Evolutionary conservation across 1,284 basidiomycete genomes (phyloP).

Genomic region (Pisolithus thermaeus): DNA sequence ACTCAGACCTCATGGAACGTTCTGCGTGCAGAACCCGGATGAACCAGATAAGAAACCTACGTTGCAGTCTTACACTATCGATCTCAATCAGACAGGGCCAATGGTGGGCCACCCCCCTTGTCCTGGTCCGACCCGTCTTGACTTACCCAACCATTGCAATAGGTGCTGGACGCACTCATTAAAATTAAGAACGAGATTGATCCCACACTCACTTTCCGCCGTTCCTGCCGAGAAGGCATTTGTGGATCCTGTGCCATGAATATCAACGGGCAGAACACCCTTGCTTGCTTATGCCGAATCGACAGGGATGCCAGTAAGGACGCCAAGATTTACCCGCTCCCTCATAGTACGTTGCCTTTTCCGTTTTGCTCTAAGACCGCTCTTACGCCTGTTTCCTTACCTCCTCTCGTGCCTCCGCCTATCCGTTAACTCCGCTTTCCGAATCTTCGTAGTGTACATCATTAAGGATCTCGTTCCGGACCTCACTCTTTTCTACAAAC

Average conservation of each 20-base stretch:
- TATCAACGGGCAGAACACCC: conserved; percentile 96
- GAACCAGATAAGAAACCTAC: conserved; percentile 89
- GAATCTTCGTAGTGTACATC: conserved; percentile 75
- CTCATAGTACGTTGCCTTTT: conserved; percentile 71
- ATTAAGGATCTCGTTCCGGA: conserved; percentile 97
- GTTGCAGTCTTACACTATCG: conserved; percentile 89
- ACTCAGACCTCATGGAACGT: background rate
- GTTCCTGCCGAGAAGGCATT: conserved; percentile 97
- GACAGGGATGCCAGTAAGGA: conserved; percentile 71
- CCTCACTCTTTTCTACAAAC: conserved; percentile 94
- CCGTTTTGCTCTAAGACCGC: background rate
- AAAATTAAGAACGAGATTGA: conserved; percentile 99
- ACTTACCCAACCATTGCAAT: conserved; percentile 1
- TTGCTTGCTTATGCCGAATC: conserved; percentile 96
- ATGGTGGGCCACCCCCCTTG: conserved; percentile 61
- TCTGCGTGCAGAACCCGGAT: conserved; percentile 77
- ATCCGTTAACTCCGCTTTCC: background rate
- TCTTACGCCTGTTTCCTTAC: background rate
- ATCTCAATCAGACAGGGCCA: conserved; percentile 92
- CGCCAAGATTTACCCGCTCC: conserved; percentile 95
- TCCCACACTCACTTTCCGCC: conserved; percentile 93
- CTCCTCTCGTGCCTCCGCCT: background rate
- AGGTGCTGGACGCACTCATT: conserved; percentile 90
- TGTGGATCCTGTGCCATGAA: conserved; percentile 99
- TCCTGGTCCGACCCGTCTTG: background rate